phyloP scores from a whole-genome alignment of 176 grass and related monocot species.

The Hsuehochloa calcarea region DNA sequence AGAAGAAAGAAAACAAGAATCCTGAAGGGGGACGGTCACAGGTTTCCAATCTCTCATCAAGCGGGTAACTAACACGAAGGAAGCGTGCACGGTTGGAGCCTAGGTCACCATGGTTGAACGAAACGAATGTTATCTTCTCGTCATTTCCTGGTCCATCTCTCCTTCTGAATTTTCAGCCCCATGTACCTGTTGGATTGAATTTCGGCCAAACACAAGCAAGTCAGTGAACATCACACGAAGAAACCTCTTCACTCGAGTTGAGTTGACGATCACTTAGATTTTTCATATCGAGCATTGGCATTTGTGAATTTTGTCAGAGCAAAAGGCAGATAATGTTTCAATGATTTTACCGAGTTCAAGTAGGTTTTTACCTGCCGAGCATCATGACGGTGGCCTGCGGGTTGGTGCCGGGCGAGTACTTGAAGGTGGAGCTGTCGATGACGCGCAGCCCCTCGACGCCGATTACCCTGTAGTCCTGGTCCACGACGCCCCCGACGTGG shows the following conservation, averaged over 20 bases:
- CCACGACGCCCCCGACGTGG: conserved; percentile 53
- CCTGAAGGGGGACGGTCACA: background rate
- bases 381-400: conserved; percentile 96
- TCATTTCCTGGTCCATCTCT: conserved; percentile 28
- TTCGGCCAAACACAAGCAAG: background rate
- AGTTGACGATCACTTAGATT: background rate
- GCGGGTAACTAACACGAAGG: background rate
- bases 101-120: background rate
- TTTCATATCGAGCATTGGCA: too few relatives aligned
- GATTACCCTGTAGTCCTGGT: conserved; percentile 38
- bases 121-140: background rate
- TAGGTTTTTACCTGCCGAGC: conserved; percentile 65
- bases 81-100: background rate
- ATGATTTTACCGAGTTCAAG: background rate
- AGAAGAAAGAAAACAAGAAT: background rate
- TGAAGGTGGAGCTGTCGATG: conserved; percentile 74
- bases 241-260: background rate
- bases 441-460: conserved; percentile 42
- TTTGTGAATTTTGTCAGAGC: background rate
- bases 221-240: background rate
- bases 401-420: conserved; percentile 73
- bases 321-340: background rate
- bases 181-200: conserved; percentile 36
- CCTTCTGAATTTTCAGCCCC: conserved; percentile 40
- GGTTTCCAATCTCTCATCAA: background rate